Evolutionary conservation across 345 rosid species (phyloP), one percentile per base, ranked within the genome.

Genomic region (Turritis glabra): DNA sequence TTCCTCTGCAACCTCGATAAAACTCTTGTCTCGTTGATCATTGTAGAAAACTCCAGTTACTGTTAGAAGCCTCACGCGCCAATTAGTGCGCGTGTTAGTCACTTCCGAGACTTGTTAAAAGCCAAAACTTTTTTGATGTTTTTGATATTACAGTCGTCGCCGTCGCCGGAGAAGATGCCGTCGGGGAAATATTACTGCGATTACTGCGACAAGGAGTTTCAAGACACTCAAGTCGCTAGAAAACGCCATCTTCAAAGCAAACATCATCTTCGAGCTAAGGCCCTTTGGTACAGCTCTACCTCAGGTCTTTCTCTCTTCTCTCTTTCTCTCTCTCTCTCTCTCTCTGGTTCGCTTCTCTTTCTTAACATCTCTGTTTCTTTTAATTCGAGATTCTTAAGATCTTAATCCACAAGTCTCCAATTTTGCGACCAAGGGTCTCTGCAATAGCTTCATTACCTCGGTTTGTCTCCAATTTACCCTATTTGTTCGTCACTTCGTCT

Each of bases 181-280:
- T 9, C 84, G 64, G 95, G 91, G 15, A 90, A 90, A 64, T 91
- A 91, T 60, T 81, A 86, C 82, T 94, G 96, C 46, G 96, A 94
- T 32, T 94, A 94, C 82, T 94, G 97, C 83, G 97, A 91, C 27
- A 94, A 94, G 73, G 86, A 94, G 60, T 91, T 94, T 82, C 97
- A 85, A 58, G 98, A 91, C 75, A 94, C 90, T 3, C 85, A 85
- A 26, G 68, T 71, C 7, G 93, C 97, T 32, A 79, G 99, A 56
- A 92, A 77, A 69, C 93, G 99, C 77, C 97, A 92, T 80, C 90
- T 95, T 27, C 92, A 84, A 47, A 84, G 97, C 75, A 76, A 86
- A 41, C 88, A 86, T 54, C 99, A 95, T 79, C 83, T 89, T 50
- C 96, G 97, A 30, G 91, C 97, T 80, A 90, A 84, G 55, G 85